Evolutionary conservation across 2,329 filamentous ascomycete species (phyloP).

Genomic region (Lojkania enalia): DNA sequence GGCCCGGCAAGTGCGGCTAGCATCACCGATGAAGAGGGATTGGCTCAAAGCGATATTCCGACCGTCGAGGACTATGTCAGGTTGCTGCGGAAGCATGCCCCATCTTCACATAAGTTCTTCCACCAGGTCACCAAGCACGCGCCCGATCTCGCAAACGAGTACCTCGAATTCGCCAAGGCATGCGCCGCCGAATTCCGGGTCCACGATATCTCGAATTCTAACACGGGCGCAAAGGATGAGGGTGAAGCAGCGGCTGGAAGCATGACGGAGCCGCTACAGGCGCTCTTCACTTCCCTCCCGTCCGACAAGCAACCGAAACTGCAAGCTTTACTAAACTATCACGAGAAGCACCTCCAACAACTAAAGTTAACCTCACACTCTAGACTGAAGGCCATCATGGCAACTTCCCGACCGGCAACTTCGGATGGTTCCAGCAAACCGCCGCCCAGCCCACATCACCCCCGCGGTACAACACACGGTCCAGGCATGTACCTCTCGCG

Average conservation of each 20-base stretch:
- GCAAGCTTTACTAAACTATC: slow-evolving; percentile 59
- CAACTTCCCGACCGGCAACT: slow-evolving; percentile 2
- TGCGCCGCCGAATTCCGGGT: slow-evolving; percentile 60
- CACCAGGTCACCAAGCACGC: slow-evolving; percentile 71
- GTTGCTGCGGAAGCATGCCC: slow-evolving; percentile 66
- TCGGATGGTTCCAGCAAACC: slow-evolving; percentile 6
- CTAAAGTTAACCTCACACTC: slow-evolving; percentile 58
- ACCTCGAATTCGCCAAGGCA: slow-evolving; percentile 63
- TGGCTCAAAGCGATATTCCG: slow-evolving; percentile 43
- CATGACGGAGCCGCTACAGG: slow-evolving; percentile 47
- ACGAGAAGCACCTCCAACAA: slow-evolving; percentile 62
- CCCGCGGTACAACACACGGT: slow-evolving; percentile 55
- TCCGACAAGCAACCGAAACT: slow-evolving; percentile 52
- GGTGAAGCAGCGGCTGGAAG: slow-evolving; percentile 45
- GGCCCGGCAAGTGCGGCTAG: not conserved
- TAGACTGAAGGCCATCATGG: slow-evolving; percentile 62
- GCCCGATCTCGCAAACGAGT: slow-evolving; percentile 64
- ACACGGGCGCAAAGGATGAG: slow-evolving; percentile 21
- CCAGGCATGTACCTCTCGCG: slow-evolving; percentile 73
- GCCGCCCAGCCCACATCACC: slow-evolving; percentile 20
- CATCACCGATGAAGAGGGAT: slow-evolving; percentile 22
- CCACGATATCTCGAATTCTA: slow-evolving; percentile 19
- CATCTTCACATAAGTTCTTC: slow-evolving; percentile 68
- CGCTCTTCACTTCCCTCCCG: slow-evolving; percentile 54
- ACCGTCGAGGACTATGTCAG: slow-evolving; percentile 73